Base-by-base conservation (phyloP, 1,284 basidiomycete species). In the Mycena sp. region DNA sequence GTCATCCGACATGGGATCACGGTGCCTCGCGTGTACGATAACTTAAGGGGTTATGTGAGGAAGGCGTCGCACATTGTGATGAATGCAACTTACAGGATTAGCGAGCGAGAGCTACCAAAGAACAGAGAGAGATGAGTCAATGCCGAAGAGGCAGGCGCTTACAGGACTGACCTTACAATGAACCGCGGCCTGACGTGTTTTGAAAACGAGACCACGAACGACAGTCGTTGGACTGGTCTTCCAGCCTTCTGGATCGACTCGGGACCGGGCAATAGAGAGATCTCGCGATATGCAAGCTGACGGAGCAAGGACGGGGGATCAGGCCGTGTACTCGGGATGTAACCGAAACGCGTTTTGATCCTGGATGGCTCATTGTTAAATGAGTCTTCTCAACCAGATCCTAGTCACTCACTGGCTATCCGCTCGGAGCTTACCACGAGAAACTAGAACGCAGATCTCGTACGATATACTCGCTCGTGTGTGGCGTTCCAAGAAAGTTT, bases 231-330 rank as follows among this genome's bases (percentile, higher is more conserved):
- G 67, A 14, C 80, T 70, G 21, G 75, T 73, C 60, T 80, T 77
- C 84, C 84, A 85, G 9, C 83, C 82, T 61, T 80, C 77, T 14
- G 81, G 80, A 65, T 85, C 83, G 44, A 73, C 72, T 77, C 73
- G 14, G 83, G 83, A 19, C 79, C 79, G 30, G 78, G 77, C 11
- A 84, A 69, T 10, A 81, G 76, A 26, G 77, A 70, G 56, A 74
- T 72, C 53, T 83, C 76, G 62, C 81, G 78, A 65, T 85, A 85
- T 7, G 83, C 82, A 41, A 83, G 71, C 67, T 81, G 83, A 58
- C 83, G 79, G 19, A 83, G 75, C 26, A 80, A 26, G 12, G 83
- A 84, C 21, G 81, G 77, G 17, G 78, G 70, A 9, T 78, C 79
- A 6, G 84, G 82, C 41, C 80, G 75, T 19, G 72, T 79, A 58